These are phyloP conservation scores for Rhizoctonia solani DNA, from an alignment of 1,284 basidiomycete species.

Conservation along the genomic window DNA sequence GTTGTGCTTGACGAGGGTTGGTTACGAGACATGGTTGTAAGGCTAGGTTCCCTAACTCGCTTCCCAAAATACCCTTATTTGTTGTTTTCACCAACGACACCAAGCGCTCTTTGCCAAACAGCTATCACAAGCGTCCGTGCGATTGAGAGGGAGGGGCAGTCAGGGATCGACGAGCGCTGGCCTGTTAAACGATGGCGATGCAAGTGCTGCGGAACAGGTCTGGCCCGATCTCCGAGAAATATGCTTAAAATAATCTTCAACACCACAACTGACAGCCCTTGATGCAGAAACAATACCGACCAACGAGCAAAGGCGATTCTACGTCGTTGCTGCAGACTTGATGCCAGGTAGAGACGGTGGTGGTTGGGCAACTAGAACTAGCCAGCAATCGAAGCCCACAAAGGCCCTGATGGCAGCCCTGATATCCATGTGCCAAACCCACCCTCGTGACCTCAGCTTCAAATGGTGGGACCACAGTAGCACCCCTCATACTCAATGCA, in stretches of 20 bases:
- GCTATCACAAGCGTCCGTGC: neutral
- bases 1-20: constrained; percentile 10
- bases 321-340: neutral
- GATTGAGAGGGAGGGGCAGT: too few relatives aligned
- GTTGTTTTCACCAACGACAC: too few relatives aligned
- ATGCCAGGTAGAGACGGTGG: constrained; percentile 3
- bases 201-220: too few relatives aligned
- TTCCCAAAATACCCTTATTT: too few relatives aligned
- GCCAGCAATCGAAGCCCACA: constrained; percentile 8
- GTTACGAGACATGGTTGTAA: constrained; percentile 28
- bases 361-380: constrained; percentile 2
- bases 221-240: too few relatives aligned
- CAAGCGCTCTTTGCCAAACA: neutral
- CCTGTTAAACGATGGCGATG: neutral
- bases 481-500: neutral
- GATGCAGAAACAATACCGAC: too few relatives aligned
- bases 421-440: constrained; percentile 23
- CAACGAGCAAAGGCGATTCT: too few relatives aligned
- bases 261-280: too few relatives aligned
- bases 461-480: neutral
- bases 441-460: constrained; percentile 16
- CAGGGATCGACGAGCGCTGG: neutral
- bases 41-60: neutral
- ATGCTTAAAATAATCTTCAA: too few relatives aligned
- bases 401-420: constrained; percentile 14